Percentiles rank a stretch among this genome's conserved stretches.
Evolutionary conservation across 768 basidiomycete genomes (phyloP).

Genomic region (Chalciporus sphaerocephalus): DNA sequence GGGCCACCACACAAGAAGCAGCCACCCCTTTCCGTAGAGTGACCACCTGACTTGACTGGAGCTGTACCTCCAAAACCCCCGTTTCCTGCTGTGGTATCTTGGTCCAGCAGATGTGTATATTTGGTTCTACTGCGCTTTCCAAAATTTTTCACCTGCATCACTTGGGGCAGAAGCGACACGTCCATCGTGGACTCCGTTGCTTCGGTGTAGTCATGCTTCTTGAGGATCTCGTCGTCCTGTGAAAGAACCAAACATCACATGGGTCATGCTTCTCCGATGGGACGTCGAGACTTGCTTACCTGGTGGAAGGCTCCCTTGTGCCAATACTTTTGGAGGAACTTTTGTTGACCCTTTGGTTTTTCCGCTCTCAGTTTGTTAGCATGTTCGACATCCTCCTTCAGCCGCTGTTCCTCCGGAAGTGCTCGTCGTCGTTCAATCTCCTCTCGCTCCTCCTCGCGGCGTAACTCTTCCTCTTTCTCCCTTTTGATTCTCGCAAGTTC

Average conservation of each 20-base stretch:
- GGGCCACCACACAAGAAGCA: slow-evolving; percentile 95
- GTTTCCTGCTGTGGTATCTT: slow-evolving; percentile 72
- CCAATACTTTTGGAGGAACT: slow-evolving; percentile 97
- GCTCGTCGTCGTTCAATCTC: slow-evolving; percentile 90
- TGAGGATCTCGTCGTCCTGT: slow-evolving; percentile 85
- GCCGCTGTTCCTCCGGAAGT: slow-evolving; percentile 86
- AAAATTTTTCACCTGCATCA: slow-evolving; percentile 97
- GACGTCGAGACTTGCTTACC: slow-evolving; percentile 40
- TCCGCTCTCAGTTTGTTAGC: slow-evolving; percentile 80
- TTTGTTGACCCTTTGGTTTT: slow-evolving; percentile 87
- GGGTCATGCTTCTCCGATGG: slow-evolving; percentile 3
- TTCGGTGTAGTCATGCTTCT: slow-evolving; percentile 80
- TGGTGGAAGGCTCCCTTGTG: slow-evolving; percentile 99
- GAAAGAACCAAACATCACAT: slow-evolving; percentile 18
- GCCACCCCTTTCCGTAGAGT: slow-evolving; percentile 53
- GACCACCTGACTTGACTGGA: slow-evolving; percentile 53
- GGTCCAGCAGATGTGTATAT: slow-evolving; percentile 92
- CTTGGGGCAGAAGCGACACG: slow-evolving; percentile 81
- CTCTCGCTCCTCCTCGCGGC: slow-evolving; percentile 77
- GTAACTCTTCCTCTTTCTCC: slow-evolving; percentile 86
- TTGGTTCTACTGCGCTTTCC: slow-evolving; percentile 90
- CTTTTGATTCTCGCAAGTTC: slow-evolving; percentile 91
- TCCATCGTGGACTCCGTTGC: slow-evolving; percentile 87
- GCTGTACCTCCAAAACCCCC: slow-evolving; percentile 66
- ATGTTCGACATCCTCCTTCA: slow-evolving; percentile 87